A percentile compares a stretch with the other conserved stretches of the same genome.
phyloP scores from a whole-genome alignment of 1,284 basidiomycete species.

The Microbotryomycetes sp. region DNA sequence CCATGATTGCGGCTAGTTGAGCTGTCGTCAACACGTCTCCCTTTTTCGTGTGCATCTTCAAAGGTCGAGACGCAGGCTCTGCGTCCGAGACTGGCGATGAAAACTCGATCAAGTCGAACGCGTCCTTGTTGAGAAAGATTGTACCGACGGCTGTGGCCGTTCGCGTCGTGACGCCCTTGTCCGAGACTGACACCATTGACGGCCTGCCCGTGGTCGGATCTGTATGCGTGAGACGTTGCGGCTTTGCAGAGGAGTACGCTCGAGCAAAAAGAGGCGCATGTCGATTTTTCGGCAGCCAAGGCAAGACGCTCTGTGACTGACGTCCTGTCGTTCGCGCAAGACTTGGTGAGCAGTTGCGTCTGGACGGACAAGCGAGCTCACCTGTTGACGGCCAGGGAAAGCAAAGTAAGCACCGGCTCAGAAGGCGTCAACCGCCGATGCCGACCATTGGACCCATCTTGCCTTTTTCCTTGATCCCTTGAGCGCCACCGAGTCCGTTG shows the following conservation, averaged over 20 bases:
- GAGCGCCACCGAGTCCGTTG: conserved; percentile 68
- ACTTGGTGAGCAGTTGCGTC: too few species aligned
- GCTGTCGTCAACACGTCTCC: conserved; percentile 70
- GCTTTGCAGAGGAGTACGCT: too few species aligned
- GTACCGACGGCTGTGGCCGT: conserved; percentile 66
- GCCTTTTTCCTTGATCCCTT: conserved; percentile 48
- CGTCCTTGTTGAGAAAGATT: conserved; percentile 60
- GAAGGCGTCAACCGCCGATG: conserved; percentile 53
- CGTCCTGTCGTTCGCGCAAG: too few species aligned
- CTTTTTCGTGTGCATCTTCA: conserved; percentile 55
- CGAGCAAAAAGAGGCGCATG: too few species aligned
- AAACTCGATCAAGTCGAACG: conserved; percentile 54
- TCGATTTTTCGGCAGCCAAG: too few species aligned
- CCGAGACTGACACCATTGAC: conserved; percentile 70
- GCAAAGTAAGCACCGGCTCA: background rate
- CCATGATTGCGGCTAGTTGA: conserved; percentile 80
- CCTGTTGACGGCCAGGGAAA: background rate
- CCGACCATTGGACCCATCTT: conserved; percentile 80
- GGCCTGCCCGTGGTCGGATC: conserved; percentile 56
- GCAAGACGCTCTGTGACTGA: too few species aligned
- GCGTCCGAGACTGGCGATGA: conserved; percentile 37
- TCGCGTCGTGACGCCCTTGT: conserved; percentile 59
- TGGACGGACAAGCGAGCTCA: background rate
- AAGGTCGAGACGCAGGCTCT: conserved; percentile 33
- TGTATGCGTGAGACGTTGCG: conserved; percentile 63